These are phyloP conservation scores for Yamadazyma blattariae DNA, from an alignment of 1,139 yeast genomes.

Conservation along the genomic window DNA sequence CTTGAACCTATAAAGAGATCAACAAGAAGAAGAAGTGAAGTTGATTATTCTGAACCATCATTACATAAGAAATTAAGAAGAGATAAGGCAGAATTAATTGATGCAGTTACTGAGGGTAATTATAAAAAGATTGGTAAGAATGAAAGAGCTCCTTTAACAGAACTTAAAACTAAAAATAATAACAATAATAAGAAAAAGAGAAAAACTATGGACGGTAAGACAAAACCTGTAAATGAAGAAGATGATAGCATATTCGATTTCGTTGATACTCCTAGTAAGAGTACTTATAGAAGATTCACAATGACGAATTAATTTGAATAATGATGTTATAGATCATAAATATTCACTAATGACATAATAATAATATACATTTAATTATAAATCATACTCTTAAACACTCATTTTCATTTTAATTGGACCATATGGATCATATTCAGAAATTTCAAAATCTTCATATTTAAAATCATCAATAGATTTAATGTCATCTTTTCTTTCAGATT, in stretches of 20 bases:
- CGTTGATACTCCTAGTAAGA: conserved; percentile 7
- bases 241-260: conserved; percentile 3
- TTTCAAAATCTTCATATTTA: conserved; percentile 80
- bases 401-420: conserved; percentile 83
- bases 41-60: conserved; percentile 70
- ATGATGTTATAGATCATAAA: too few relatives aligned
- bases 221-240: not conserved
- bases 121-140: conserved; percentile 17
- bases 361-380: conserved; percentile 1
- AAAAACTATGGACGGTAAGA: not conserved
- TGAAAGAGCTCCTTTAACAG: conserved; percentile 3
- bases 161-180: conserved; percentile 6
- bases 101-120: conserved; percentile 39
- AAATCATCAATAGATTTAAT: conserved; percentile 82
- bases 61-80: conserved; percentile 70
- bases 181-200: conserved; percentile 1
- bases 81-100: conserved; percentile 56
- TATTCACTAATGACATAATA: too few relatives aligned
- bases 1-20: not conserved
- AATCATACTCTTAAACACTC: conserved; percentile 42
- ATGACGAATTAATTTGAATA: conserved; percentile 8
- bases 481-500: conserved; percentile 44
- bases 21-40: conserved; percentile 27
- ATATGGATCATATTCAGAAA: conserved; percentile 77
- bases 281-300: conserved; percentile 14